Conservation (phyloP, 768 basidiomycete genomes). For the Cubamyces sp. region DNA sequence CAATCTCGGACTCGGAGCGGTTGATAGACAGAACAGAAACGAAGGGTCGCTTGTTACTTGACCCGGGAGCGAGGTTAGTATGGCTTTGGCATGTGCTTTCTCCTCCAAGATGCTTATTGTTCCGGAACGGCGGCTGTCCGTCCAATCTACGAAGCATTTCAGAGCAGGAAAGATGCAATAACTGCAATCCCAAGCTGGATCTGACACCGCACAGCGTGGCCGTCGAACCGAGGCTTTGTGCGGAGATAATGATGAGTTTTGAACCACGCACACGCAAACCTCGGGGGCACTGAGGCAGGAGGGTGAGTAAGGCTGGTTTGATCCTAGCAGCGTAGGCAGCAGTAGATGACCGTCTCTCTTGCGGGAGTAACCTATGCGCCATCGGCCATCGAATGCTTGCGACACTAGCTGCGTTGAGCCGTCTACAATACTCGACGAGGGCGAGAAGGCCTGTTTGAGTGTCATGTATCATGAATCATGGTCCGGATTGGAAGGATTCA, state of each 20-base stretch:
- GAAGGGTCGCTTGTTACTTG: background rate
- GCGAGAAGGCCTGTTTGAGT: background rate
- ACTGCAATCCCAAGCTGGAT: background rate
- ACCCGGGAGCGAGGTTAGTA: background rate
- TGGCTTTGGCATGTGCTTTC: background rate
- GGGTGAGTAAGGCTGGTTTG: too few relatives aligned
- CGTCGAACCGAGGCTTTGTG: too few relatives aligned
- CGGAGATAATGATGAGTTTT: too few relatives aligned
- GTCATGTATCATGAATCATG: slow-evolving; percentile 1
- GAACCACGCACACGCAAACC: too few relatives aligned
- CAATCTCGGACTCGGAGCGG: background rate
- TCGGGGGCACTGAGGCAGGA: too few relatives aligned
- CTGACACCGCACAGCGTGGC: background rate
- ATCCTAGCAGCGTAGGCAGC: too few relatives aligned
- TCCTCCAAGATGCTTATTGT: background rate
- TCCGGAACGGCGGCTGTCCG: background rate
- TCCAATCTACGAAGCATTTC: background rate
- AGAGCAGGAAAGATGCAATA: background rate
- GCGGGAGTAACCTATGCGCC: too few relatives aligned
- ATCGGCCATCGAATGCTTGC: too few relatives aligned
- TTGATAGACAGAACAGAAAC: background rate
- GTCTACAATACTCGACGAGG: too few relatives aligned
- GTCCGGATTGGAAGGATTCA: slow-evolving; percentile 9
- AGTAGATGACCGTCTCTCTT: too few relatives aligned
- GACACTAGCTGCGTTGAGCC: too few relatives aligned